A percentile compares a stretch with the other conserved stretches of the same genome.
phyloP scores from a whole-genome alignment of 202 grass and related monocot genomes.

The Panicum virgatum region DNA sequence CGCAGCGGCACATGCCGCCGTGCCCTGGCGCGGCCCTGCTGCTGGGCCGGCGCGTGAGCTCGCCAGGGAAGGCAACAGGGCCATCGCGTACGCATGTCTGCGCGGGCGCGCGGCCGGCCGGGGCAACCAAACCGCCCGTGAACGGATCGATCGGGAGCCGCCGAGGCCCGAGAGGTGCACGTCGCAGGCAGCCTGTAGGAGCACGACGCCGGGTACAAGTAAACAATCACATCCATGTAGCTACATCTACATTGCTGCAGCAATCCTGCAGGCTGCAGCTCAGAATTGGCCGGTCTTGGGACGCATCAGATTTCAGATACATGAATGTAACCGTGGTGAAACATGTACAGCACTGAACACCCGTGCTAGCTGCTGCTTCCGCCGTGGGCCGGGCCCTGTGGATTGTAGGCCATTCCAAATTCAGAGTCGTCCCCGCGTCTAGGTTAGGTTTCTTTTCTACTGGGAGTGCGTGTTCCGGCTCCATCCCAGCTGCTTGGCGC shows the following conservation, averaged over 20 bases:
- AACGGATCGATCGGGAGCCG: neutral
- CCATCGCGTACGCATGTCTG: constrained; percentile 1
- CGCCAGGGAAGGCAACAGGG: neutral
- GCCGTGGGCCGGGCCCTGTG: neutral
- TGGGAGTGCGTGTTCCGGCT: neutral
- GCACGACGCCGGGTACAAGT: neutral
- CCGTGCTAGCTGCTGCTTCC: no score
- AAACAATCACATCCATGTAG: neutral
- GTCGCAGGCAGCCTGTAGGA: neutral
- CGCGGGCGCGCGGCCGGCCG: neutral
- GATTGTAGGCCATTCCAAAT: constrained; percentile 4
- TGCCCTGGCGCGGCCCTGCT: constrained; percentile 6
- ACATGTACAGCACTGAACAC: neutral
- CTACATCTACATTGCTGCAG: neutral
- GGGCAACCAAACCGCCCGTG: constrained; percentile 2
- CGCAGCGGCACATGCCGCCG: constrained; percentile 22
- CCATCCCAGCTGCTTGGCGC: constrained; percentile 2
- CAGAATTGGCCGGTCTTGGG: neutral
- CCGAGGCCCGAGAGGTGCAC: neutral
- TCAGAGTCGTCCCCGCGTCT: neutral
- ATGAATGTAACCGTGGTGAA: neutral
- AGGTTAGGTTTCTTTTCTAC: neutral
- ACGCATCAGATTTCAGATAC: neutral
- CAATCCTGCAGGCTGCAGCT: neutral
- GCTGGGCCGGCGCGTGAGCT: constrained; percentile 21